These are phyloP conservation scores for Pseudogymnoascus verrucosus DNA, from an alignment of 2,329 filamentous ascomycete species.

Conservation along the genomic window DNA sequence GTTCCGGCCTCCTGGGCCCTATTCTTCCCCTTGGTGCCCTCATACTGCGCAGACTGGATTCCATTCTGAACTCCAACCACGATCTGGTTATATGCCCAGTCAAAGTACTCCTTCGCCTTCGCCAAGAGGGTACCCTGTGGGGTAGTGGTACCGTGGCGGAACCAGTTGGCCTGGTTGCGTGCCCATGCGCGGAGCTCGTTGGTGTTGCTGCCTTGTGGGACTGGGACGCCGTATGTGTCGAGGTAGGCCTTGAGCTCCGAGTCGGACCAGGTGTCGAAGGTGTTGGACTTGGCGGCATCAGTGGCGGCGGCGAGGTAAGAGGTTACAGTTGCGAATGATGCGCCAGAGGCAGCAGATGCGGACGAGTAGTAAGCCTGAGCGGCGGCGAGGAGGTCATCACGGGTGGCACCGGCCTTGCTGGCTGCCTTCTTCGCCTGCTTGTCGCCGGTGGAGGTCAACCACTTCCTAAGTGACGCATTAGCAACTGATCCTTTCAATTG, in stretches of 20 bases:
- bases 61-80: constrained; percentile 36
- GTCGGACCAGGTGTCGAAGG: constrained; percentile 66
- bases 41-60: constrained; percentile 29
- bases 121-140: constrained; percentile 59
- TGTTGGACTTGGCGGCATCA: constrained; percentile 52
- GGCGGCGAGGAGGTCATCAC: constrained; percentile 64
- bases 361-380: constrained; percentile 53
- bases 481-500: not conserved
- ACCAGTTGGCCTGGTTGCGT: constrained; percentile 66
- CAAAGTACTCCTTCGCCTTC: constrained; percentile 45
- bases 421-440: constrained; percentile 49
- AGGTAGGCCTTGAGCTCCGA: constrained; percentile 68
- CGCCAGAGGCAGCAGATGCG: constrained; percentile 50
- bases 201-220: constrained; percentile 25
- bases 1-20: constrained; percentile 27
- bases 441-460: constrained; percentile 45
- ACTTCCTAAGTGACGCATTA: constrained; percentile 27
- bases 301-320: constrained; percentile 62
- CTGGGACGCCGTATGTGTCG: constrained; percentile 62
- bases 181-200: constrained; percentile 65
- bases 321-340: constrained; percentile 58
- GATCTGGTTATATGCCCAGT: constrained; percentile 12
- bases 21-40: constrained; percentile 40
- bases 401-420: constrained; percentile 55
- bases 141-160: constrained; percentile 63